Conservation (phyloP, 2,329 filamentous ascomycete species). For the Xylariaceae sp. region DNA sequence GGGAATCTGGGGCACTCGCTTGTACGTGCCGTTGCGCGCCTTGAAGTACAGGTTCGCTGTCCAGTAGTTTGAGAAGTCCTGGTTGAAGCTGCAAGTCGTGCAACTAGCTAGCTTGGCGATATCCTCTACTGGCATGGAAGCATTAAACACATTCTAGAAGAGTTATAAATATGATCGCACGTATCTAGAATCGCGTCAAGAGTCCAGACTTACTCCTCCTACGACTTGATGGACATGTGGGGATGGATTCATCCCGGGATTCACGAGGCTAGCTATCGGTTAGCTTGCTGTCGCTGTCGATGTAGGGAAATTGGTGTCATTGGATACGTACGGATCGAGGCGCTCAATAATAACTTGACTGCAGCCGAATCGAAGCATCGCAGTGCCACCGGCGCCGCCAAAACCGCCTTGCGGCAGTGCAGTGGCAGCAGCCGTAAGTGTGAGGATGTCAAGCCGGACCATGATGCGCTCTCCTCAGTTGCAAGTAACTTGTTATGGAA, state of each 20-base stretch:
- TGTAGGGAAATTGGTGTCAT: too few relatives aligned
- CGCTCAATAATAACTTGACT: background rate
- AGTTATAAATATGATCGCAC: background rate
- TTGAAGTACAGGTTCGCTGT: constrained; percentile 30
- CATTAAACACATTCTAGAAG: constrained; percentile 13
- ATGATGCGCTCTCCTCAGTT: too few relatives aligned
- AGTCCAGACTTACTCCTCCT: constrained; percentile 7
- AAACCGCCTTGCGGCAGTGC: too few relatives aligned
- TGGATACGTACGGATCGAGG: background rate
- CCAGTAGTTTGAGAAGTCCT: constrained; percentile 32
- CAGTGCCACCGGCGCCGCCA: too few relatives aligned
- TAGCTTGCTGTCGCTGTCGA: background rate
- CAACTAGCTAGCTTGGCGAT: constrained; percentile 24
- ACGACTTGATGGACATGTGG: constrained; percentile 17
- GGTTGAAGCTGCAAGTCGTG: constrained; percentile 31
- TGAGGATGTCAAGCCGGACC: too few relatives aligned
- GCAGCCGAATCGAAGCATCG: background rate
- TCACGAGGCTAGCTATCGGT: constrained; percentile 6
- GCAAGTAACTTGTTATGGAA: too few relatives aligned
- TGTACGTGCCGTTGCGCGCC: constrained; percentile 20
- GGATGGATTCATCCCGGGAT: constrained; percentile 13
- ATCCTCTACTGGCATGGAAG: constrained; percentile 9
- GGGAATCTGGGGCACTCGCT: constrained; percentile 15
- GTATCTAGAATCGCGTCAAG: background rate
- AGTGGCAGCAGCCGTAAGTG: too few relatives aligned